A percentile compares a stretch with the other conserved stretches of the same genome.
phyloP scores from a whole-genome alignment of 2,329 filamentous ascomycete genomes.

The Diaporthe velutina region DNA sequence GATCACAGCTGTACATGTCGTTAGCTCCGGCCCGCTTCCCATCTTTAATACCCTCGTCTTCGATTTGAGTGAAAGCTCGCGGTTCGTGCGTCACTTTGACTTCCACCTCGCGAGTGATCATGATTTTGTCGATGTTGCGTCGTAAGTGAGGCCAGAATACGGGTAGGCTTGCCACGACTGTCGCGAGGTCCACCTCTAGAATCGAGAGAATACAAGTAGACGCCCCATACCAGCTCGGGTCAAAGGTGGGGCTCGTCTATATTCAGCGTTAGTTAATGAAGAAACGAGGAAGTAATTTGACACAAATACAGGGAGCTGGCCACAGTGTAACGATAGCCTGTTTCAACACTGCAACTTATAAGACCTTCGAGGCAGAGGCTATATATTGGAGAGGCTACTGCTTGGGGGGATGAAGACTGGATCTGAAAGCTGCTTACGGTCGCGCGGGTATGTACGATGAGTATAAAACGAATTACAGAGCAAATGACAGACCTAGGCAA shows the following conservation, averaged over 20 bases:
- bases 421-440: neutral
- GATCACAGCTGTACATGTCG: neutral
- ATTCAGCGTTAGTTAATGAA: neutral
- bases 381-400: neutral
- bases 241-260: slow-evolving; percentile 36
- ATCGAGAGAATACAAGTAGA: slow-evolving; percentile 43
- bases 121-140: slow-evolving; percentile 44
- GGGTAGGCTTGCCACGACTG: slow-evolving; percentile 45
- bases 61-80: slow-evolving; percentile 30
- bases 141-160: slow-evolving; percentile 48
- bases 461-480: slow-evolving; percentile 43
- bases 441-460: slow-evolving; percentile 41
- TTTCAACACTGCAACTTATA: too few species aligned
- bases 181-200: slow-evolving; percentile 47
- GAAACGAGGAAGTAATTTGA: neutral
- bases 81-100: slow-evolving; percentile 40
- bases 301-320: too few species aligned
- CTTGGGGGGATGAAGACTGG: neutral
- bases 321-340: too few species aligned
- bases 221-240: slow-evolving; percentile 47
- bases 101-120: slow-evolving; percentile 46
- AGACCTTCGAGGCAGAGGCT: too few species aligned
- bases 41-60: slow-evolving; percentile 10
- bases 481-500: slow-evolving; percentile 41
- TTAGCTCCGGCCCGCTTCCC: neutral